These are phyloP conservation scores for Neonectria hederae DNA, from an alignment of 2,329 filamentous ascomycete genomes.

Conservation along the genomic window DNA sequence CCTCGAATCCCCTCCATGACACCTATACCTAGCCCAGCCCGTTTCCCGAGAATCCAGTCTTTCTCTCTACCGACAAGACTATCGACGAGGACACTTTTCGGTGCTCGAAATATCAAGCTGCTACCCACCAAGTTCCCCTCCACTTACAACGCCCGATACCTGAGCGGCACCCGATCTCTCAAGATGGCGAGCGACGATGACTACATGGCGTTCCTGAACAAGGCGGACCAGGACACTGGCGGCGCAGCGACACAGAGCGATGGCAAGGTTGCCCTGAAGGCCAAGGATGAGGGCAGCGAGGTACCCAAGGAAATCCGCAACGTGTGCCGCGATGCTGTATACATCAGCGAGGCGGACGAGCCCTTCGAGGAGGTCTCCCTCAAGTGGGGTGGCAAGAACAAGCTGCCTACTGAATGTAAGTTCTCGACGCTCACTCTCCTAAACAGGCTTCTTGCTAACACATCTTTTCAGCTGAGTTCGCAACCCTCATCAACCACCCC, in stretches of 20 bases:
- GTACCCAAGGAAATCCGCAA: conserved; percentile 68
- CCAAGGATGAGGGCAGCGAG: conserved; percentile 61
- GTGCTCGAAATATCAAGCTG: neutral
- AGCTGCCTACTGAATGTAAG: conserved; percentile 70
- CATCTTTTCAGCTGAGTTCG: conserved; percentile 69
- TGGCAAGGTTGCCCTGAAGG: conserved; percentile 55
- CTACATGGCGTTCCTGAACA: conserved; percentile 86
- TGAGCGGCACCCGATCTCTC: conserved; percentile 33
- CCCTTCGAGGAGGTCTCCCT: conserved; percentile 82
- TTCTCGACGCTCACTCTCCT: conserved; percentile 16
- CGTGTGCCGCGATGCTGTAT: conserved; percentile 66
- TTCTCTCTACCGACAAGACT: conserved; percentile 9
- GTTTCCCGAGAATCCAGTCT: conserved; percentile 14
- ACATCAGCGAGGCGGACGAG: conserved; percentile 85
- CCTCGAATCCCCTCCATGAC: conserved; percentile 33
- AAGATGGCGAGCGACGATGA: conserved; percentile 81
- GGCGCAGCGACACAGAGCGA: conserved; percentile 33
- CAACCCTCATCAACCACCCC: conserved; percentile 70
- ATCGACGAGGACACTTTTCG: neutral
- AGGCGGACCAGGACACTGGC: conserved; percentile 80
- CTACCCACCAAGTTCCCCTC: neutral
- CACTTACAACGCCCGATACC: conserved; percentile 24
- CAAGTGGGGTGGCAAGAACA: conserved; percentile 62
- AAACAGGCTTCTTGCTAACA: conserved; percentile 12
- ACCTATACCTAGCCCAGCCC: conserved; percentile 20